Conservation (phyloP, 2,329 filamentous ascomycete species). For the Stylonectria norvegica region DNA sequence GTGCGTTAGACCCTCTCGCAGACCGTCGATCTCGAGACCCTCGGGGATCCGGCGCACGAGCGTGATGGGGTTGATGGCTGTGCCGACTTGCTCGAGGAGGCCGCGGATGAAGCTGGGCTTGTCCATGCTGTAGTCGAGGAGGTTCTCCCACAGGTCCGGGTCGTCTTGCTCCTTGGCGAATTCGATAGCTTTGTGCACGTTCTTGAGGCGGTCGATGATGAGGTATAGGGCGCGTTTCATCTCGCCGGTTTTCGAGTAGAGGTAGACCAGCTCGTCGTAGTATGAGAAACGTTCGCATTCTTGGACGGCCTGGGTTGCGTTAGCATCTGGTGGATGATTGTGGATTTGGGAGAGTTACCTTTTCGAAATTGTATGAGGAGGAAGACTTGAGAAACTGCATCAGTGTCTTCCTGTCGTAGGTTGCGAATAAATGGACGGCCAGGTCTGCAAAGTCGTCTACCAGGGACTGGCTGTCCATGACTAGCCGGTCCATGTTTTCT, state of each 20-base stretch:
- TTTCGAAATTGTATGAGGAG: conserved; percentile 84
- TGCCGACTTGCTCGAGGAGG: conserved; percentile 89
- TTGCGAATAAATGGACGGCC: conserved; percentile 80
- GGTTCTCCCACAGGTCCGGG: conserved; percentile 88
- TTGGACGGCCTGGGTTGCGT: conserved; percentile 52
- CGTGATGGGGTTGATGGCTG: conserved; percentile 86
- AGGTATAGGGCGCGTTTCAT: conserved; percentile 87
- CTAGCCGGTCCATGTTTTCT: conserved; percentile 54
- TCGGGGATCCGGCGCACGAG: conserved; percentile 89
- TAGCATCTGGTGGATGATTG: conserved; percentile 14
- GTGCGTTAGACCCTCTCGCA: conserved; percentile 81
- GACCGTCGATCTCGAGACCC: conserved; percentile 85
- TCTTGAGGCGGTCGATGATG: conserved; percentile 88
- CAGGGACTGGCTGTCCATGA: conserved; percentile 61
- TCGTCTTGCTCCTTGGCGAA: conserved; percentile 95
- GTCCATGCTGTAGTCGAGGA: conserved; percentile 95
- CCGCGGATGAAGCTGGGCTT: conserved; percentile 93
- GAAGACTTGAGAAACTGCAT: conserved; percentile 85
- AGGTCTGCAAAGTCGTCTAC: conserved; percentile 86
- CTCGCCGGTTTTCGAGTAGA: conserved; percentile 92
- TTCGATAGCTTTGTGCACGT: conserved; percentile 87
- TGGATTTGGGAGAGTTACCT: conserved; percentile 37
- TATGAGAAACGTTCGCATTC: conserved; percentile 80
- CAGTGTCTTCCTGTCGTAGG: conserved; percentile 73
- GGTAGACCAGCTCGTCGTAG: conserved; percentile 89